Conservation (phyloP, 768 basidiomycete species). For the Collybia sordida region DNA sequence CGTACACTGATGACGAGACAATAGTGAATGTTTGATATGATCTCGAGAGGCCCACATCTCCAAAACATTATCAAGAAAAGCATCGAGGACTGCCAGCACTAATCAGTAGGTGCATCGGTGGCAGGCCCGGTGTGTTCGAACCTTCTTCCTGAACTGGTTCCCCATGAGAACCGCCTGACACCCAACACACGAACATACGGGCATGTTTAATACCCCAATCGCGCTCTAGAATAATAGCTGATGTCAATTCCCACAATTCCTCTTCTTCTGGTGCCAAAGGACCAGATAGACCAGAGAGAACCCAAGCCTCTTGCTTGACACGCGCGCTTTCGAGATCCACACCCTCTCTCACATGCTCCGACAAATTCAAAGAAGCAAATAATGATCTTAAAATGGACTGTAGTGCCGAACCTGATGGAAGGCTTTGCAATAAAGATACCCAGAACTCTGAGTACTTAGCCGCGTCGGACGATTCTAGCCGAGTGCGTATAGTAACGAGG, state of each 20-base stretch:
- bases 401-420: slow-evolving; percentile 52
- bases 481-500: slow-evolving; percentile 47
- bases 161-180: slow-evolving; percentile 38
- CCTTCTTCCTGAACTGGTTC: slow-evolving; percentile 29
- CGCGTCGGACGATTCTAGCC: slow-evolving; percentile 25
- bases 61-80: slow-evolving; percentile 48
- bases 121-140: neutral
- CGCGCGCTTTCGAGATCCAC: slow-evolving; percentile 34
- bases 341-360: slow-evolving; percentile 25
- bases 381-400: slow-evolving; percentile 62
- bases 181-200: slow-evolving; percentile 72
- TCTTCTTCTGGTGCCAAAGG: slow-evolving; percentile 34
- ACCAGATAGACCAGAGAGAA: slow-evolving; percentile 60
- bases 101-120: neutral
- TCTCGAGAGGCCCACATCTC: slow-evolving; percentile 75
- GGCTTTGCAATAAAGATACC: slow-evolving; percentile 40
- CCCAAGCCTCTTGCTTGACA: slow-evolving; percentile 51
- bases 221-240: slow-evolving; percentile 50
- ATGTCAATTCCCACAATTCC: slow-evolving; percentile 52
- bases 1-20: slow-evolving; percentile 77
- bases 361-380: slow-evolving; percentile 44
- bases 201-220: slow-evolving; percentile 61
- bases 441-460: slow-evolving; percentile 49
- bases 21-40: slow-evolving; percentile 77
- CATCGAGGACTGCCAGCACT: slow-evolving; percentile 37